A percentile compares a stretch with the other conserved stretches of the same genome.
These are phyloP conservation scores for Monilinia vaccinii-corymbosi DNA, from an alignment of 2,329 filamentous ascomycete species.

Conservation along the genomic window DNA sequence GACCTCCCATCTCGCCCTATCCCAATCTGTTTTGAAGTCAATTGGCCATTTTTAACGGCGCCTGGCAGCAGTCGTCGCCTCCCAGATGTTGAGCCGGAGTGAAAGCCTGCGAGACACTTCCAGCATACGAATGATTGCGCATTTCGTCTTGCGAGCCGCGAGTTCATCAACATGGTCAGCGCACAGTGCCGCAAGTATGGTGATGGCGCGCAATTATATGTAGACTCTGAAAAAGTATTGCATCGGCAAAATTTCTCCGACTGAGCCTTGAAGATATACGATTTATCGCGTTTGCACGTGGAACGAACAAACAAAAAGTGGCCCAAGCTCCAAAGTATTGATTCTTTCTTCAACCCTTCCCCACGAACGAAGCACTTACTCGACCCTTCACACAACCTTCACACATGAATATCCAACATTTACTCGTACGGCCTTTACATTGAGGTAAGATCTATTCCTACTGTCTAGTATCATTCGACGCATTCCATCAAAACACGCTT, in stretches of 20 bases:
- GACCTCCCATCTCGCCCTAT: background rate
- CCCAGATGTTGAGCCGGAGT: background rate
- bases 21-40: background rate
- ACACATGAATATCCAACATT: background rate
- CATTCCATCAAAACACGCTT: background rate
- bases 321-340: background rate
- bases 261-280: background rate
- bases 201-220: background rate
- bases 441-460: slow-evolving; percentile 14
- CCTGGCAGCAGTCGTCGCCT: background rate
- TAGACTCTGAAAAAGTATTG: background rate
- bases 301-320: background rate
- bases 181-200: background rate
- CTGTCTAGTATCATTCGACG: background rate
- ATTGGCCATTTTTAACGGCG: background rate
- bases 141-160: slow-evolving; percentile 10
- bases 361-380: background rate
- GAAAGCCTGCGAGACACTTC: slow-evolving; percentile 20
- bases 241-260: background rate
- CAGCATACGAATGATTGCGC: slow-evolving; percentile 20
- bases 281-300: slow-evolving; percentile 2
- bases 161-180: slow-evolving; percentile 20
- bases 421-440: background rate
- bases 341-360: background rate
- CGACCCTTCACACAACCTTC: no score